Conservation (phyloP, 441 rosid species). For the Metrosideros polymorpha region DNA sequence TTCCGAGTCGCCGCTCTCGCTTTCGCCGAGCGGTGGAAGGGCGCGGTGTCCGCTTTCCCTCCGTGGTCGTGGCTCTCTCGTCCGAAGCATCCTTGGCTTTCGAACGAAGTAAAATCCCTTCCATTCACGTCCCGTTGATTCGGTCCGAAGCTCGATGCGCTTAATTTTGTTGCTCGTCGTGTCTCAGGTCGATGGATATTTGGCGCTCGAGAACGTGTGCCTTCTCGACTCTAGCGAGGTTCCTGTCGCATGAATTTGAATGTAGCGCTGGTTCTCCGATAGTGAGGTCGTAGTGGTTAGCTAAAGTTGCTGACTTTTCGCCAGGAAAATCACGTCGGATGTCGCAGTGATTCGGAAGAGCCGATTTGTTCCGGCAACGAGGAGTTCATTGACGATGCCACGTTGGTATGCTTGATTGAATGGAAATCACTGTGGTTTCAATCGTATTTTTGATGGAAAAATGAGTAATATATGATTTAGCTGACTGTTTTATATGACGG, state of each 20-base stretch:
- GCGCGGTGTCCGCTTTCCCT: conserved; percentile 17
- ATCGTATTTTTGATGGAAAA: neutral
- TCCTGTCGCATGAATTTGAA: neutral
- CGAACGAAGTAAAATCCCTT: neutral
- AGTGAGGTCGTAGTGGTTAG: neutral
- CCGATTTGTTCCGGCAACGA: conserved; percentile 17
- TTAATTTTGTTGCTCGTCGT: neutral
- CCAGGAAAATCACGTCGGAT: conserved; percentile 26
- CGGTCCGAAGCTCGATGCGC: neutral
- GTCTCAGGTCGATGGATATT: conserved; percentile 44
- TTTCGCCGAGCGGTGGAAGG: conserved; percentile 47
- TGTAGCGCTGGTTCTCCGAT: neutral
- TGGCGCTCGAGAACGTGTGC: conserved; percentile 53
- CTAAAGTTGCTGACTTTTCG: neutral
- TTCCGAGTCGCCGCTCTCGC: conserved; percentile 39
- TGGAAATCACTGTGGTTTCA: neutral
- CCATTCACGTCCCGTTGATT: neutral
- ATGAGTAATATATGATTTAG: neutral
- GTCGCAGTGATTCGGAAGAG: conserved; percentile 14
- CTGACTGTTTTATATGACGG: neutral
- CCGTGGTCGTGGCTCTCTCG: conserved; percentile 44
- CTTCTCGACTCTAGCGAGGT: conserved; percentile 32
- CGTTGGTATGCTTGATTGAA: conserved; percentile 34
- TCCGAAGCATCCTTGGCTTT: conserved; percentile 13
- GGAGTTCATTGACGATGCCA: conserved; percentile 43